phyloP scores from a whole-genome alignment of 768 basidiomycete species.

The Termitomyces sp. region DNA sequence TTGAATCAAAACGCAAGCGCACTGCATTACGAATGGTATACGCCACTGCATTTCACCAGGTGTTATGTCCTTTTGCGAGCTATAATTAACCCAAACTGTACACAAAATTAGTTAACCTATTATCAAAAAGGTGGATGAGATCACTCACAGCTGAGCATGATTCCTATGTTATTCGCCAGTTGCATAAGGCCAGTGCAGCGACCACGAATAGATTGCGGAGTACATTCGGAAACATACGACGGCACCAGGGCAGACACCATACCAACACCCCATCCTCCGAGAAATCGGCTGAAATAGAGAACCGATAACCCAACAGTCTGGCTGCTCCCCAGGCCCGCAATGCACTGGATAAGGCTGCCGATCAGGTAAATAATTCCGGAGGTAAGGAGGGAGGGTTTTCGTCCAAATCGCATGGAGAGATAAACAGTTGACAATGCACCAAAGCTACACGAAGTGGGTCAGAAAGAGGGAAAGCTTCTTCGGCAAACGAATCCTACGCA shows the following conservation, averaged over 20 bases:
- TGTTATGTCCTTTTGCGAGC: conserved; percentile 31
- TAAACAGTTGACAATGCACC: conserved; percentile 40
- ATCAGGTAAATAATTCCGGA: conserved; percentile 45
- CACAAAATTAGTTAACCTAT: not conserved
- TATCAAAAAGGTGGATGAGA: not conserved
- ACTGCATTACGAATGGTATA: conserved; percentile 48
- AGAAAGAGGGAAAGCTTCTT: not conserved
- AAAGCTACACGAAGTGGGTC: conserved; percentile 30
- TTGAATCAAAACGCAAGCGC: conserved; percentile 11
- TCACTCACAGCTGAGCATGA: conserved; percentile 34
- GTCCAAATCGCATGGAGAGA: conserved; percentile 39
- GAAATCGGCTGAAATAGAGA: conserved; percentile 48
- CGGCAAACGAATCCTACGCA: conserved; percentile 21
- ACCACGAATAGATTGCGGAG: conserved; percentile 44
- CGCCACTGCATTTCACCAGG: conserved; percentile 47
- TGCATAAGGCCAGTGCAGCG: conserved; percentile 46
- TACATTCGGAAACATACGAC: conserved; percentile 49
- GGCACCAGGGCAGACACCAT: conserved; percentile 49
- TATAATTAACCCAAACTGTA: conserved; percentile 47
- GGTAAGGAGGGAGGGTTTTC: conserved; percentile 40
- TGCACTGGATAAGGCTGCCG: conserved; percentile 43
- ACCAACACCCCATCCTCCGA: conserved; percentile 60
- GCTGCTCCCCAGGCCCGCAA: conserved; percentile 39
- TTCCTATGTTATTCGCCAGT: conserved; percentile 31
- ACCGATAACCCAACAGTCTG: conserved; percentile 30